Percentiles rank a stretch among this genome's conserved stretches.
Evolutionary conservation across 192 early-diverging fungal genomes (phyloP).

Genomic region (Coemansia sp.): DNA sequence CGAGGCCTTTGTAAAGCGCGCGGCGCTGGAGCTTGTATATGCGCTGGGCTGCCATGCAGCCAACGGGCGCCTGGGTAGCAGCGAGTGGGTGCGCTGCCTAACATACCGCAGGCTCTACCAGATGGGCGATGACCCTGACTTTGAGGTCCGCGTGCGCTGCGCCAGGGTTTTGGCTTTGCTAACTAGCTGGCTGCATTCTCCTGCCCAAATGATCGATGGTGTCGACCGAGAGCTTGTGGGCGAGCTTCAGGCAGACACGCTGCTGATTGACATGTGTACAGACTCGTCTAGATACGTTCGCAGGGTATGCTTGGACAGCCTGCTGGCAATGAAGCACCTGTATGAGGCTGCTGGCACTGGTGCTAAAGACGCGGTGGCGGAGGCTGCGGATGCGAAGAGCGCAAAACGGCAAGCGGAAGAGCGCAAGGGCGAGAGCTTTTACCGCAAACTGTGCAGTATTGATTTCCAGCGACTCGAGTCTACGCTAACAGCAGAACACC

Average conservation of each 20-base stretch:
- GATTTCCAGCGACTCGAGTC: slow-evolving; percentile 32
- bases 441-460: slow-evolving; percentile 10
- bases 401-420: not conserved
- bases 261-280: slow-evolving; percentile 38
- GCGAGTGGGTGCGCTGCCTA: slow-evolving; percentile 20
- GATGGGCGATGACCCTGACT: slow-evolving; percentile 33
- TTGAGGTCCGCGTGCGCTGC: slow-evolving; percentile 47
- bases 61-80: not conserved
- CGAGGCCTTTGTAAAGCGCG: slow-evolving; percentile 47
- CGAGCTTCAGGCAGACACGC: slow-evolving; percentile 9
- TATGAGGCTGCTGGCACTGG: not conserved
- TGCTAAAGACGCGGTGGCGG: not conserved
- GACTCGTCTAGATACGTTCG: slow-evolving; percentile 51
- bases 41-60: slow-evolving; percentile 2
- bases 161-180: slow-evolving; percentile 13
- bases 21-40: slow-evolving; percentile 22
- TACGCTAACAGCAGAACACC: slow-evolving; percentile 29
- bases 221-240: not conserved
- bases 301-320: slow-evolving; percentile 18
- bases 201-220: not conserved
- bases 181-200: slow-evolving; percentile 3
- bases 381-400: not conserved
- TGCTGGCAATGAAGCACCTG: slow-evolving; percentile 8
- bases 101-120: slow-evolving; percentile 10
- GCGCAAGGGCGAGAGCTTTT: not conserved